These are phyloP conservation scores for Diaporthe ampelina DNA, from an alignment of 2,329 filamentous ascomycete genomes.

Conservation along the genomic window DNA sequence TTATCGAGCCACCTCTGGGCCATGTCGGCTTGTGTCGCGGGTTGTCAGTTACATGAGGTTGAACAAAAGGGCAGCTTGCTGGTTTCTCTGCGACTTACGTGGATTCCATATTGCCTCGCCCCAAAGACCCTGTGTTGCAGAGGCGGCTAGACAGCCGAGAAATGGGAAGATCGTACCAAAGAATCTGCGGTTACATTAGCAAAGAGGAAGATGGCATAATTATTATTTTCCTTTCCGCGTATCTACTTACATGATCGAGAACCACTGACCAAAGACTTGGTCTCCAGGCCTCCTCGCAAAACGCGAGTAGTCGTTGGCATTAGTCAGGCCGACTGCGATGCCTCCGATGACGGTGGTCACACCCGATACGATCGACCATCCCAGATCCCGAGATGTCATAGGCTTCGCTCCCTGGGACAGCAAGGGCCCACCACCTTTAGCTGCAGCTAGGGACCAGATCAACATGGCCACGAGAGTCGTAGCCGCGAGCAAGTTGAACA, in stretches of 20 bases:
- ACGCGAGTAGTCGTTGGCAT: constrained; percentile 37
- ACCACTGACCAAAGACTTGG: constrained; percentile 38
- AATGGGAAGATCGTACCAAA: constrained; percentile 38
- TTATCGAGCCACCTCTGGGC: constrained; percentile 39
- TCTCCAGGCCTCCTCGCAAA: constrained; percentile 37
- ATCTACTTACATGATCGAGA: constrained; percentile 30
- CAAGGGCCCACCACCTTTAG: constrained; percentile 47
- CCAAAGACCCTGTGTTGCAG: constrained; percentile 36
- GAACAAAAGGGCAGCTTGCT: not conserved
- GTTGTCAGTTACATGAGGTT: not conserved
- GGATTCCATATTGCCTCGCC: constrained; percentile 39
- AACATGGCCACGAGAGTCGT: constrained; percentile 54
- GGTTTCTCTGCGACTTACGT: constrained; percentile 20
- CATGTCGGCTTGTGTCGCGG: constrained; percentile 29
- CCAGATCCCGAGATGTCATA: constrained; percentile 48
- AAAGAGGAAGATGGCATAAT: constrained; percentile 37
- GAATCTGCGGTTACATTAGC: constrained; percentile 45
- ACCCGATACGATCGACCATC: constrained; percentile 55
- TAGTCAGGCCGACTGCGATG: constrained; percentile 48
- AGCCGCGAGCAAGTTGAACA: constrained; percentile 53
- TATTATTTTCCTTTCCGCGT: not conserved
- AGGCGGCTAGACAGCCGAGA: constrained; percentile 36
- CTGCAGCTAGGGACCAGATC: constrained; percentile 51
- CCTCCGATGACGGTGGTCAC: constrained; percentile 56
- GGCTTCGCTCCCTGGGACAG: constrained; percentile 47